Percentiles rank a stretch among this genome's conserved stretches.
Evolutionary conservation across 2,329 filamentous ascomycete species (phyloP).

Genomic region (Cercospora sojina): DNA sequence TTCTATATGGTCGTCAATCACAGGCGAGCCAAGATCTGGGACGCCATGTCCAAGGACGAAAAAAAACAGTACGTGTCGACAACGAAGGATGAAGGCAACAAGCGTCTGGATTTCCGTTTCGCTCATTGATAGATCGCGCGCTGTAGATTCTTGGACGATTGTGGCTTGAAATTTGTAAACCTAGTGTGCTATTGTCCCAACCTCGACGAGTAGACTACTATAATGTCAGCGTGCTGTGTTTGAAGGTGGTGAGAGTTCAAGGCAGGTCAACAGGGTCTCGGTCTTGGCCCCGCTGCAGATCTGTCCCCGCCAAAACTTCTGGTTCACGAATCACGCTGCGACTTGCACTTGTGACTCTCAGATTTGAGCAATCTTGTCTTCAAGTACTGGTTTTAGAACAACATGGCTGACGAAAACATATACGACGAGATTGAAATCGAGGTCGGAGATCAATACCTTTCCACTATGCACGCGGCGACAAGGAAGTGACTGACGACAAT

Average conservation of each 20-base stretch:
- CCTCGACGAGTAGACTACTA: neutral
- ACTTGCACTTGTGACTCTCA: neutral
- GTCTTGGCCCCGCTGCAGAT: neutral
- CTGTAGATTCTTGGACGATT: neutral
- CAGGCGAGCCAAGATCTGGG: slow-evolving; percentile 45
- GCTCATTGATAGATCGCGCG: slow-evolving; percentile 19
- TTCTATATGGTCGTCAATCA: slow-evolving; percentile 57
- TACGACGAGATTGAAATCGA: slow-evolving; percentile 99
- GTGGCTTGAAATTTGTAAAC: neutral
- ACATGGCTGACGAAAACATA: slow-evolving; percentile 50
- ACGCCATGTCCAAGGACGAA: slow-evolving; percentile 51
- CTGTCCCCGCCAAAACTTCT: neutral
- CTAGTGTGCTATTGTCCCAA: neutral
- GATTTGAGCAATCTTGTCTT: neutral
- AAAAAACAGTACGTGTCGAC: slow-evolving; percentile 50
- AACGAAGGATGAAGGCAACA: slow-evolving; percentile 43
- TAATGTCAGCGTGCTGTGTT: neutral
- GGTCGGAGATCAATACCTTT: slow-evolving; percentile 25
- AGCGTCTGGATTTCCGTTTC: slow-evolving; percentile 45
- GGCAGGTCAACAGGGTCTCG: neutral
- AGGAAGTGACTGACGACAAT: neutral
- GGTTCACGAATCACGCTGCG: neutral
- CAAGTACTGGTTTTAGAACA: neutral
- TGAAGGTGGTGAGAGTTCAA: neutral
- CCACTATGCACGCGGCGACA: neutral